Conservation (phyloP, 78 protist species). For the Trichosphaerium sp. region DNA sequence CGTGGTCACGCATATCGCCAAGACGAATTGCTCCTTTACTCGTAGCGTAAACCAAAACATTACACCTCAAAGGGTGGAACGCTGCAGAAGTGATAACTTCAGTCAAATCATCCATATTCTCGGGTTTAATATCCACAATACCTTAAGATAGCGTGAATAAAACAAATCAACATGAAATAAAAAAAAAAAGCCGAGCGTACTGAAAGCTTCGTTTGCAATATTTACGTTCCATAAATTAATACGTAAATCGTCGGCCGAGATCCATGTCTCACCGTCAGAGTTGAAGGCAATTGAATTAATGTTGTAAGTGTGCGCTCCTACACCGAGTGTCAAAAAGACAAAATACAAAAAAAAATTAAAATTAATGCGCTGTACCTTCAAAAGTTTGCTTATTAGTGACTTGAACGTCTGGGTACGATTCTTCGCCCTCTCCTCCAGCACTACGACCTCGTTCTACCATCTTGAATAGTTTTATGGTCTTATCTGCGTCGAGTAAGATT, state of each 20-base stretch:
- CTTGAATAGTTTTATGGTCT: no score
- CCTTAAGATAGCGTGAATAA: not conserved
- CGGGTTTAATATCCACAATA: constrained; percentile 95
- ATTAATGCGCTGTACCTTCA: no score
- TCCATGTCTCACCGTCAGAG: constrained; percentile 67
- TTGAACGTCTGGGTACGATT: no score
- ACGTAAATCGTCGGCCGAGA: constrained; percentile 94
- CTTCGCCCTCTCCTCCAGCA: no score
- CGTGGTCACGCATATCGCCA: constrained; percentile 70
- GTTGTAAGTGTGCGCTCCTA: constrained; percentile 97
- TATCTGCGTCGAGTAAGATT: no score
- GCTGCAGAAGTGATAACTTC: constrained; percentile 92
- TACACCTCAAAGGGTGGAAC: constrained; percentile 82
- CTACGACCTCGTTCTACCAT: no score
- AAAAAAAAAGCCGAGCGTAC: not conserved
- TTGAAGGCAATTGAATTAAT: constrained; percentile 84
- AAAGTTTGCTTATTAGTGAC: no score
- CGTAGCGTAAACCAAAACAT: constrained; percentile 73
- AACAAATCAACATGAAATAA: not conserved
- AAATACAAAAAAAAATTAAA: no score
- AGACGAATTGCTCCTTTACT: constrained; percentile 56
- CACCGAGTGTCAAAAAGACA: no score
- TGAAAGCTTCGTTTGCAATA: constrained; percentile 53
- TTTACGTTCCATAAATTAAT: constrained; percentile 93
- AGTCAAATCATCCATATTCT: constrained; percentile 93